phyloP scores from a whole-genome alignment of 2,329 filamentous ascomycete species.

The Fusarium annulatum region DNA sequence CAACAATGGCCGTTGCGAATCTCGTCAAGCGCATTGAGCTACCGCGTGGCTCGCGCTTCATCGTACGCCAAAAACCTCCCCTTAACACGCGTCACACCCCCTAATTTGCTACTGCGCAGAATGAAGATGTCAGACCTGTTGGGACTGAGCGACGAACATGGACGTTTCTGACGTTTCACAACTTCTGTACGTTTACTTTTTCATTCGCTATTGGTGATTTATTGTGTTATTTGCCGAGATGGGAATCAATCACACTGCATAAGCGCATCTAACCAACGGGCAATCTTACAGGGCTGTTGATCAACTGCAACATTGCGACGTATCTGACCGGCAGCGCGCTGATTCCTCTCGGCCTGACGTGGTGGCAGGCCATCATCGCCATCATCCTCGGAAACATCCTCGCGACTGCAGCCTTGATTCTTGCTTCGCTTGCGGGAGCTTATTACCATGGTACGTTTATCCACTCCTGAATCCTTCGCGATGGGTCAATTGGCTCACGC shows the following conservation, averaged over 20 bases:
- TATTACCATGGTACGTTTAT: constrained; percentile 53
- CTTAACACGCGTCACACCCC: not conserved
- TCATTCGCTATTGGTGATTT: not conserved
- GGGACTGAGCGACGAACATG: constrained; percentile 56
- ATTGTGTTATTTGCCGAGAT: not conserved
- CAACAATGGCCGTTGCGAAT: constrained; percentile 40
- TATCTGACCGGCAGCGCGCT: constrained; percentile 56
- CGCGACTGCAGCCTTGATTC: constrained; percentile 52
- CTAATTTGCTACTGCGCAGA: constrained; percentile 44
- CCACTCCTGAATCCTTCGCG: not conserved
- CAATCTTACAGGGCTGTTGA: constrained; percentile 54
- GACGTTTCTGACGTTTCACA: constrained; percentile 56
- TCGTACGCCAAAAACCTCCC: constrained; percentile 38
- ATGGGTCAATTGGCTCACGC: not conserved
- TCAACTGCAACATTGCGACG: constrained; percentile 58
- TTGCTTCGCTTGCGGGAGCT: constrained; percentile 57
- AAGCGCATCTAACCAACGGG: not conserved
- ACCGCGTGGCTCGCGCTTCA: constrained; percentile 49
- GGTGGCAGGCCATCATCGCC: constrained; percentile 57
- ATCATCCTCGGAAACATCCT: constrained; percentile 54
- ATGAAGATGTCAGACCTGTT: constrained; percentile 63
- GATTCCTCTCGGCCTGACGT: constrained; percentile 54
- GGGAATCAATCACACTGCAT: not conserved
- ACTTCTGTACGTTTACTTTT: constrained; percentile 52
- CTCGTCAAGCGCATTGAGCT: constrained; percentile 44